These are phyloP conservation scores for Candida railenensis DNA, from an alignment of 805 yeast genomes.

Conservation along the genomic window DNA sequence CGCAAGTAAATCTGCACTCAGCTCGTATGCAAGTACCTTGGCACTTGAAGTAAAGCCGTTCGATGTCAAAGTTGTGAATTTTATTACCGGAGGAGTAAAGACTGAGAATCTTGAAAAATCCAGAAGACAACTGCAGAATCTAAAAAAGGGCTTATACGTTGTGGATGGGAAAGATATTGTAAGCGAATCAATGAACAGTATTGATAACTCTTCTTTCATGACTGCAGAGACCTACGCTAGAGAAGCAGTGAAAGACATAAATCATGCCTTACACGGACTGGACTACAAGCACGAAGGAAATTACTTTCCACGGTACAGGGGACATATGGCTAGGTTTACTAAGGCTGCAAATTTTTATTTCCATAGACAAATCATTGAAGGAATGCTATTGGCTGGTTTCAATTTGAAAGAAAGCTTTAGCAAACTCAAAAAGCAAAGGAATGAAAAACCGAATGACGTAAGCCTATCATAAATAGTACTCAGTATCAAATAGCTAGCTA, in stretches of 20 bases:
- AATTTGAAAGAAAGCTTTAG: background rate
- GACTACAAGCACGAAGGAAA: constrained; percentile 9
- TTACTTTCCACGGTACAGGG: background rate
- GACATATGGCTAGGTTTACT: background rate
- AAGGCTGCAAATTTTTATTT: background rate
- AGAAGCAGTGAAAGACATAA: constrained; percentile 23
- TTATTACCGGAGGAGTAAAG: constrained; percentile 18
- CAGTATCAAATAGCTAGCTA: no score
- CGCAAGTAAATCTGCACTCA: constrained; percentile 29
- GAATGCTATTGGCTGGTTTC: background rate
- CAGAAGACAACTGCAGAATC: background rate
- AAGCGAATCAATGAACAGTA: constrained; percentile 1
- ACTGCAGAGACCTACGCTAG: constrained; percentile 19
- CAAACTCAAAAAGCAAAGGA: no score
- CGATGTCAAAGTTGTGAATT: constrained; percentile 17
- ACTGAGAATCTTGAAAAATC: constrained; percentile 4
- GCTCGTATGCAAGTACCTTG: constrained; percentile 16
- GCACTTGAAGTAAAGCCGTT: constrained; percentile 16
- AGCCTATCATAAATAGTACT: no score
- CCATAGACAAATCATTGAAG: background rate
- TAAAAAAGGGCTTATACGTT: background rate
- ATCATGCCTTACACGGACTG: no score
- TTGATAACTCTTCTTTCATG: constrained; percentile 13
- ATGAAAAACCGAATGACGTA: no score
- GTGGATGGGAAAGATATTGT: background rate